Percentiles rank a stretch among this genome's conserved stretches.
phyloP scores from a whole-genome alignment of 2,329 filamentous ascomycete species.

The Pseudogymnoascus sp. region DNA sequence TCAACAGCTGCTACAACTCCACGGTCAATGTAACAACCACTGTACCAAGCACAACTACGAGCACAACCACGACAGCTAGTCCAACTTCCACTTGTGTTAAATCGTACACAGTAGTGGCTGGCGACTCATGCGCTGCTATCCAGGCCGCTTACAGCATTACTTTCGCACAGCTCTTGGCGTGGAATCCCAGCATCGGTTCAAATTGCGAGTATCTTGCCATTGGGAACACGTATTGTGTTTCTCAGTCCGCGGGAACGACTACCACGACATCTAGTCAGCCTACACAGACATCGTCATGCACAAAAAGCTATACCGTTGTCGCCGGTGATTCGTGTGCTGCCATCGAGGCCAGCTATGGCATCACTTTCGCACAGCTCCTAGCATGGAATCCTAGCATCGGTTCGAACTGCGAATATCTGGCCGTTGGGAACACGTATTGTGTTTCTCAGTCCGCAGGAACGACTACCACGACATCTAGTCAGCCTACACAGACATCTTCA shows the following conservation, averaged over 20 bases:
- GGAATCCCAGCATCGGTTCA: slow-evolving; percentile 25
- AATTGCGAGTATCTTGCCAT: slow-evolving; percentile 27
- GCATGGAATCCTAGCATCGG: slow-evolving; percentile 21
- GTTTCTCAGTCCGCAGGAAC: slow-evolving; percentile 13
- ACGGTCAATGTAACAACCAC: not conserved
- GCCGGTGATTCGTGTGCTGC: slow-evolving; percentile 22
- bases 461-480: slow-evolving; percentile 18
- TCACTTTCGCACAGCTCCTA: slow-evolving; percentile 24
- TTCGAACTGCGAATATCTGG: slow-evolving; percentile 20
- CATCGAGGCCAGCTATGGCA: slow-evolving; percentile 22
- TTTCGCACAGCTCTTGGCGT: slow-evolving; percentile 12
- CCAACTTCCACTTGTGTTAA: slow-evolving; percentile 1
- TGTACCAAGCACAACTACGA: not conserved
- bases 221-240: slow-evolving; percentile 25
- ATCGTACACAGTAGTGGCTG: slow-evolving; percentile 7
- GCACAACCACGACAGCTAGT: slow-evolving; percentile 7
- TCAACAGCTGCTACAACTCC: not conserved
- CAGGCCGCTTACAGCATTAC: not conserved
- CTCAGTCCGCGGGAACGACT: not conserved
- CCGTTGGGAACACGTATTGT: slow-evolving; percentile 24
- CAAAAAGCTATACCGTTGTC: slow-evolving; percentile 27
- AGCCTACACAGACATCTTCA: slow-evolving; percentile 26
- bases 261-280: slow-evolving; percentile 19
- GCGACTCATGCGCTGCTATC: slow-evolving; percentile 7
- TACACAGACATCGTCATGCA: slow-evolving; percentile 27